Conservation (phyloP, 1,284 basidiomycete genomes). For the Cerioporus squamosus region DNA sequence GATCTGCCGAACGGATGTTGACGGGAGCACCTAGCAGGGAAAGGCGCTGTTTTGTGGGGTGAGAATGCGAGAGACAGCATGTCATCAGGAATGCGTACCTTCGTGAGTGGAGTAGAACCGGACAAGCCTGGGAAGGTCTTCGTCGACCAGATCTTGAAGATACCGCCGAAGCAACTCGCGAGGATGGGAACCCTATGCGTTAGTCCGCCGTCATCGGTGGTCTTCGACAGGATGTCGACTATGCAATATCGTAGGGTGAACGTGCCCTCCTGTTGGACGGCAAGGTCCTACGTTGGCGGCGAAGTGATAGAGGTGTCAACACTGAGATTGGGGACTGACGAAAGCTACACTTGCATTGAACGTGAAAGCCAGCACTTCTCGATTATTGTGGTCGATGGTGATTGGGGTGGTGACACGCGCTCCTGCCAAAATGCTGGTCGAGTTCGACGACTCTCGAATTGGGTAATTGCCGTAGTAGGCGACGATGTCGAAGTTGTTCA, state of each 20-base stretch:
- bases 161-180: constrained; percentile 71
- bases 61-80: no score
- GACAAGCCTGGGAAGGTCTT: constrained; percentile 80
- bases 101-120: constrained; percentile 76
- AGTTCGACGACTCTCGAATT: constrained; percentile 54
- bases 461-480: constrained; percentile 44
- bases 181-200: constrained; percentile 46
- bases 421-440: constrained; percentile 61
- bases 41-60: neutral
- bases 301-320: neutral
- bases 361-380: constrained; percentile 65
- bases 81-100: constrained; percentile 44
- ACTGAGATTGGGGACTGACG: neutral
- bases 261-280: constrained; percentile 32
- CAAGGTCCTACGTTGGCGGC: constrained; percentile 25
- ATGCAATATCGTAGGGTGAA: constrained; percentile 33
- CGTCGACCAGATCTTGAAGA: constrained; percentile 76
- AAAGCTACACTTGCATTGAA: constrained; percentile 56
- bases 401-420: constrained; percentile 68
- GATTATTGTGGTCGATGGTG: constrained; percentile 60
- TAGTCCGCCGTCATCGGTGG: constrained; percentile 35
- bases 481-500: constrained; percentile 34
- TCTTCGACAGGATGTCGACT: constrained; percentile 28
- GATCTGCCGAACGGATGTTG: neutral
- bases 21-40: neutral